Percentiles rank a stretch among this genome's conserved stretches.
Conservation (phyloP, 768 basidiomycete species). For the Boletus vinaceobasis region DNA sequence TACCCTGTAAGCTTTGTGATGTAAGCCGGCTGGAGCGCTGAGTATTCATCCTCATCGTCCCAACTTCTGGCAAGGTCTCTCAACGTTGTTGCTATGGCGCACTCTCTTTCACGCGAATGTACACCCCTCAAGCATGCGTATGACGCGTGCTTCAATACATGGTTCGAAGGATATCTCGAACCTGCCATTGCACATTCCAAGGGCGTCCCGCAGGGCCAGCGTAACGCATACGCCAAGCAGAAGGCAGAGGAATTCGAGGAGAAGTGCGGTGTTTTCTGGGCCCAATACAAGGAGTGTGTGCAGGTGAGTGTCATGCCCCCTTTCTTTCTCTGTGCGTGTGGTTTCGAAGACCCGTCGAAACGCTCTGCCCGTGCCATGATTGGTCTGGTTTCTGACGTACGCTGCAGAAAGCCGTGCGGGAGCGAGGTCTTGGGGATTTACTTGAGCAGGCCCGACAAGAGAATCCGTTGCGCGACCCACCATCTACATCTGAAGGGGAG, state of each 20-base stretch:
- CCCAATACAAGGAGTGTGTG: slow-evolving; percentile 74
- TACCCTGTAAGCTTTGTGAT: slow-evolving; percentile 10
- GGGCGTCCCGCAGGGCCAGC: slow-evolving; percentile 40
- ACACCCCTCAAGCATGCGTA: slow-evolving; percentile 87
- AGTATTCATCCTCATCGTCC: not conserved
- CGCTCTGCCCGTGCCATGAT: not conserved
- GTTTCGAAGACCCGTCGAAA: not conserved
- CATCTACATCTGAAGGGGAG: slow-evolving; percentile 25
- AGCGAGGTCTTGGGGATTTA: slow-evolving; percentile 70
- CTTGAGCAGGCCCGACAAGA: slow-evolving; percentile 79
- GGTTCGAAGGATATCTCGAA: slow-evolving; percentile 96
- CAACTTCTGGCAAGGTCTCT: not conserved
- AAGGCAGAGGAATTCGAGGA: slow-evolving; percentile 88
- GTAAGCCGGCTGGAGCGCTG: slow-evolving; percentile 12
- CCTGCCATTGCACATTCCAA: slow-evolving; percentile 55
- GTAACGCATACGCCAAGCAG: slow-evolving; percentile 59
- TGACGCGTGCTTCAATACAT: slow-evolving; percentile 94
- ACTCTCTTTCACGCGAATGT: slow-evolving; percentile 79
- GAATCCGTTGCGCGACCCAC: slow-evolving; percentile 66
- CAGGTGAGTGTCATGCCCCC: slow-evolving; percentile 51
- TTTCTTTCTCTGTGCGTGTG: not conserved
- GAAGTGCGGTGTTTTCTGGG: slow-evolving; percentile 83
- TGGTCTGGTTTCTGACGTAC: not conserved
- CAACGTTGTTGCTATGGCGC: slow-evolving; percentile 49
- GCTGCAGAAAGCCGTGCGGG: slow-evolving; percentile 70